Conservation (phyloP, 2,329 filamentous ascomycete species). For the Pseudogymnoascus sp. region DNA sequence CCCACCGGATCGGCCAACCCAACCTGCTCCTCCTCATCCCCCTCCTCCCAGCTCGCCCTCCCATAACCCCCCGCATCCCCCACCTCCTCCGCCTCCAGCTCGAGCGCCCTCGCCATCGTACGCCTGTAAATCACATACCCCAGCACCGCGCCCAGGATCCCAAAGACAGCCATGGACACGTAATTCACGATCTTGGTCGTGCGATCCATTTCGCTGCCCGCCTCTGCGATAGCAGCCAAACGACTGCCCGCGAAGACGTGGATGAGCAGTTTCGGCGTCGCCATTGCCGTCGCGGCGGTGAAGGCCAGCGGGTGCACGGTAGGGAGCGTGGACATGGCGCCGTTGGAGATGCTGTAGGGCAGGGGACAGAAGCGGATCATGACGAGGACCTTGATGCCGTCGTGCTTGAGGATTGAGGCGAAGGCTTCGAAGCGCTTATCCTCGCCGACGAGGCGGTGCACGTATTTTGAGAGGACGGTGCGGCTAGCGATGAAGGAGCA, state of each 20-base stretch:
- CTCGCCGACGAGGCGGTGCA: slow-evolving; percentile 68
- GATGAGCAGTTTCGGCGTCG: slow-evolving; percentile 79
- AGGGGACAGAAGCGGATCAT: slow-evolving; percentile 90
- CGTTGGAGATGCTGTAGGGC: slow-evolving; percentile 89
- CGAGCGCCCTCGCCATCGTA: slow-evolving; percentile 54
- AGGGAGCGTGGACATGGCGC: slow-evolving; percentile 87
- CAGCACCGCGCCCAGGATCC: slow-evolving; percentile 62
- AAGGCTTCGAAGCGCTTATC: slow-evolving; percentile 87
- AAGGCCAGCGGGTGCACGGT: slow-evolving; percentile 72
- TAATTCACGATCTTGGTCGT: slow-evolving; percentile 78
- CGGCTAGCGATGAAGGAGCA: slow-evolving; percentile 73
- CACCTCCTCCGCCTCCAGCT: slow-evolving; percentile 35
- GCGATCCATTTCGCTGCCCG: slow-evolving; percentile 72
- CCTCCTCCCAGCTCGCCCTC: slow-evolving; percentile 15
- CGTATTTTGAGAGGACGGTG: slow-evolving; percentile 68
- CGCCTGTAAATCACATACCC: slow-evolving; percentile 78
- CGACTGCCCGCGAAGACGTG: slow-evolving; percentile 87
- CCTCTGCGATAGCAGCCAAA: slow-evolving; percentile 73
- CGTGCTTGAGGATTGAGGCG: slow-evolving; percentile 77
- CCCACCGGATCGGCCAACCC: slow-evolving; percentile 17
- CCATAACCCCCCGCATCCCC: slow-evolving; percentile 6
- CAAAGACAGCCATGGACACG: slow-evolving; percentile 65
- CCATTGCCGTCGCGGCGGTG: slow-evolving; percentile 70
- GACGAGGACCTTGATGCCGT: slow-evolving; percentile 79
- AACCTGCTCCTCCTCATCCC: slow-evolving; percentile 11